Conservation (phyloP, 768 basidiomycete species). For the Tephrocybe rancida region DNA sequence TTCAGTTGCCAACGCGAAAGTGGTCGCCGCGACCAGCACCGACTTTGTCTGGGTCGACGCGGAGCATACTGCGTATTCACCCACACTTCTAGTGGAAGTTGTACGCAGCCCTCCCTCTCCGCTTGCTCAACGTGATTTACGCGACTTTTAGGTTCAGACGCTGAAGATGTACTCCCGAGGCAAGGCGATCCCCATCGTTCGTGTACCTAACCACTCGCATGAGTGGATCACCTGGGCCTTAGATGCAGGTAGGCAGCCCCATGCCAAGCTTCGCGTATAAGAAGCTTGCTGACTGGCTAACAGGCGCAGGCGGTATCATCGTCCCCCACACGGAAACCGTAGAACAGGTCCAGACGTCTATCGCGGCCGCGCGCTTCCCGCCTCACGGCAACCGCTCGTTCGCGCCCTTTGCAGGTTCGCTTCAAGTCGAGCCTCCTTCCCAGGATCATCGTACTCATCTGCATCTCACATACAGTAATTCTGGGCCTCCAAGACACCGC, state of each 20-base stretch:
- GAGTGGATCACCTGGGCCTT: conserved; percentile 7
- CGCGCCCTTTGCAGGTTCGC: conserved; percentile 4
- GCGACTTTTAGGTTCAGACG: not conserved
- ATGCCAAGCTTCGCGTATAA: not conserved
- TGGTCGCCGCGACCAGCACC: not conserved
- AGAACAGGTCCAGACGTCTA: conserved; percentile 3
- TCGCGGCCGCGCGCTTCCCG: conserved; percentile 1
- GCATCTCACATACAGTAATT: not conserved
- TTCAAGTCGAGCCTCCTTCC: not conserved
- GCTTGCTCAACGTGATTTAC: not conserved
- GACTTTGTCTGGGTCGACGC: conserved; percentile 9
- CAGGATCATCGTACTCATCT: not conserved
- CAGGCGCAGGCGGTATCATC: conserved; percentile 3
- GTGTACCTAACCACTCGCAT: conserved; percentile 7
- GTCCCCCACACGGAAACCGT: conserved; percentile 8
- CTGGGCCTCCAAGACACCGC: conserved; percentile 1
- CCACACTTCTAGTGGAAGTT: not conserved
- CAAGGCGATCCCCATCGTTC: conserved; percentile 4
- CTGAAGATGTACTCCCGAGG: conserved; percentile 6
- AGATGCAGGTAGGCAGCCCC: not conserved
- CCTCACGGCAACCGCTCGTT: conserved; percentile 7
- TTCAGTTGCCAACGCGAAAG: conserved; percentile 7
- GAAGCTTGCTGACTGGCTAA: not conserved
- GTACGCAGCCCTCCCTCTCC: not conserved
- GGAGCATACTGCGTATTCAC: conserved; percentile 3